Percentiles rank a stretch among this genome's conserved stretches.
Evolutionary conservation across 176 grass and related monocot species (phyloP).

Genomic region (Poa pratensis): DNA sequence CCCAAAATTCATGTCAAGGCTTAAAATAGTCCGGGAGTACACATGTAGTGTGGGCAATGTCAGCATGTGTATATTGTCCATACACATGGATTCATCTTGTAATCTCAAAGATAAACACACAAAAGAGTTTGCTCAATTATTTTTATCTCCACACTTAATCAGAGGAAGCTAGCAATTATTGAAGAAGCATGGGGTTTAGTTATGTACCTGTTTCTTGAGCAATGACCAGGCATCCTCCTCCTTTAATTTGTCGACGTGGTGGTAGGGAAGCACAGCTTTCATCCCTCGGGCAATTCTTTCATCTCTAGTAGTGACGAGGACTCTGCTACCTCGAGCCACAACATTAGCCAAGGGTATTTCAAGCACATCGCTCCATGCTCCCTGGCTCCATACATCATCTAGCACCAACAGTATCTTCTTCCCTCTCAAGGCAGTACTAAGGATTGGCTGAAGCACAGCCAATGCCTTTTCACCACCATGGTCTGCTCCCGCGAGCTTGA

Average conservation of each 20-base stretch:
- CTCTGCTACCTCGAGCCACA: neutral
- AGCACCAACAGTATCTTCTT: neutral
- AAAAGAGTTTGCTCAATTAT: too few relatives aligned
- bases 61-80: too few relatives aligned
- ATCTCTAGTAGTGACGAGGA: constrained; percentile 22
- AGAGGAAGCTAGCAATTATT: too few relatives aligned
- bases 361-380: neutral
- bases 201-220: constrained; percentile 28
- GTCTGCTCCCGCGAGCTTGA: neutral
- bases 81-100: too few relatives aligned
- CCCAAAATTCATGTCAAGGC: too few relatives aligned
- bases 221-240: constrained; percentile 12
- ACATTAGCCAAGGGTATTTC: neutral
- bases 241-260: neutral
- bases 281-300: neutral
- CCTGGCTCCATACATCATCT: constrained; percentile 16
- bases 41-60: too few relatives aligned
- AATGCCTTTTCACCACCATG: too few relatives aligned
- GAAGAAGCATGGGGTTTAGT: neutral
- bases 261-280: neutral
- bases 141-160: too few relatives aligned
- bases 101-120: too few relatives aligned
- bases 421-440: neutral
- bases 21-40: too few relatives aligned
- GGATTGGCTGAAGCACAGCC: neutral